Evolutionary conservation across 1,139 yeast species (phyloP), one percentile per base, ranked within the genome.

Genomic region (Taphrina deformans): DNA sequence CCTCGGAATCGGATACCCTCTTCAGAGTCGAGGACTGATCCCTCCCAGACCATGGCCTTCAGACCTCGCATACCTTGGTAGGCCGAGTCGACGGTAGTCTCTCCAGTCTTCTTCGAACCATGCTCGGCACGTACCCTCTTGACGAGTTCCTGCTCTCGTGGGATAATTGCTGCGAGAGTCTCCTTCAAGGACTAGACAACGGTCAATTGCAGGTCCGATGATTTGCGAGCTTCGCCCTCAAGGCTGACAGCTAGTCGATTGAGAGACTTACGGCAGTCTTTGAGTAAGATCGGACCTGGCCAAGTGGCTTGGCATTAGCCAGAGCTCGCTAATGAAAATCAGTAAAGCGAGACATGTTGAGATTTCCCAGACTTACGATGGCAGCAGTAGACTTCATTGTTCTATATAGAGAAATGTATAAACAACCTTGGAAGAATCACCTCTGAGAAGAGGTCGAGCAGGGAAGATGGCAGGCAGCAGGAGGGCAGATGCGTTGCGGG

Each of bases 1-100:
- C 98, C 98, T 82, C 98, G 90, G 86, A 93, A 93, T 78, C 97
- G 87, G 78, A 93, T 93, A 76, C 99, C 99, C 81, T 93, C 99
- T 72, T 88, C 88, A 73, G 99, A 96, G 80, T 93, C 99, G 78
- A 93, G 84, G 66, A 93, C 99, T 67, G 98, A 92, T 75, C 99
- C 99, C 83, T 93, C 98, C 98, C 98, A 93, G 69, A 93, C 97
- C 73, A 93, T 83, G 75, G 97, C 96, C 79, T 88, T 88, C 79
- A 89, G 87, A 79, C 96, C 96, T 81, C 96, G 86, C 96, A 89
- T 89, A 85, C 99, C 99, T 83, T 98, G 99, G 81, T 93, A 93
- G 65, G 97, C 97, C 82, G 93, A 98, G 80, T 90, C 97, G 72
- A 93, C 84, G 71, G 86, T 82, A 72, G 92, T 96, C 81, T 93